Conservation (phyloP, 805 yeast genomes). For the Torulaspora franciscae region DNA sequence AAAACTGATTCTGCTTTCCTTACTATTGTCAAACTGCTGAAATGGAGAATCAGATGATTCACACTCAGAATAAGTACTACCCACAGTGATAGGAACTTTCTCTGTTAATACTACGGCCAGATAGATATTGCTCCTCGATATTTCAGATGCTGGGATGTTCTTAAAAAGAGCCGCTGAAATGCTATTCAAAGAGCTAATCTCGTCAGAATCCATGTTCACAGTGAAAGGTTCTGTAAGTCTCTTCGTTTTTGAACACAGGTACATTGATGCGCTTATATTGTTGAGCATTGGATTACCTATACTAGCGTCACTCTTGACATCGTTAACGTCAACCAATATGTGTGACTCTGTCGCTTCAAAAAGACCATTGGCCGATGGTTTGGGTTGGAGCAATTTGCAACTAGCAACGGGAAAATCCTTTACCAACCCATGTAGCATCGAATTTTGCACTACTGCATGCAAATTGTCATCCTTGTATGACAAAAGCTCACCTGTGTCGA, state of each 20-base stretch:
- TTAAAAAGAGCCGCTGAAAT: conserved; percentile 75
- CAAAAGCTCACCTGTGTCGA: conserved; percentile 53
- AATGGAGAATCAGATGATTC: conserved; percentile 22
- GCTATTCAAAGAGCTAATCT: conserved; percentile 56
- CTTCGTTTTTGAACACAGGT: conserved; percentile 57
- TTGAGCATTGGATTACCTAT: conserved; percentile 58
- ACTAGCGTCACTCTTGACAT: conserved; percentile 57
- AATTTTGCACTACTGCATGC: conserved; percentile 58
- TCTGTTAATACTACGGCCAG: conserved; percentile 75
- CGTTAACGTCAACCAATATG: conserved; percentile 69
- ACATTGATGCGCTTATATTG: conserved; percentile 64
- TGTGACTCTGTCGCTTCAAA: conserved; percentile 51
- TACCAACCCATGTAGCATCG: conserved; percentile 64
- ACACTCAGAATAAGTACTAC: conserved; percentile 16
- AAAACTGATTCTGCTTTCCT: conserved; percentile 30
- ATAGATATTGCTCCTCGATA: conserved; percentile 60
- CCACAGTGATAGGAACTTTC: conserved; percentile 45
- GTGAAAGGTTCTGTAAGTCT: conserved; percentile 77
- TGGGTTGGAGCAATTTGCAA: conserved; percentile 35
- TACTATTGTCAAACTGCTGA: conserved; percentile 17
- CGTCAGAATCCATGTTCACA: conserved; percentile 55
- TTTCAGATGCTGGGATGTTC: conserved; percentile 58
- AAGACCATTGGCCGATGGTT: conserved; percentile 45
- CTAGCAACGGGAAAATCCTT: conserved; percentile 59
- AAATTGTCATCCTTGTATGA: conserved; percentile 43